These are phyloP conservation scores for Aspergillus funiculosus DNA, from an alignment of 495 filamentous ascomycete genomes.

Conservation along the genomic window DNA sequence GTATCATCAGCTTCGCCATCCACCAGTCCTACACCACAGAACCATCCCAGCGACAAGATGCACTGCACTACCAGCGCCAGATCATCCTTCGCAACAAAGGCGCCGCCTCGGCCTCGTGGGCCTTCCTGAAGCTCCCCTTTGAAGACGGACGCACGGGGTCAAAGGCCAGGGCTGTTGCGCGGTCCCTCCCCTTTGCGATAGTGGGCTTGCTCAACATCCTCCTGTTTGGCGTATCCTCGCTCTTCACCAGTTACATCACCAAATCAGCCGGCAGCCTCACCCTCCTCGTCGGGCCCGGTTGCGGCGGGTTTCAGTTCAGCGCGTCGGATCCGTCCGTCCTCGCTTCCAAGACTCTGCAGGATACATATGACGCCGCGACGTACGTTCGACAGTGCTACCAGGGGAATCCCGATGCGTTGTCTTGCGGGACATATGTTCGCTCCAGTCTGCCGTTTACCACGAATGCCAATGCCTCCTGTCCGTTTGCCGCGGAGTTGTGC, in stretches of 20 bases:
- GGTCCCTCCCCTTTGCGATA: too few relatives aligned
- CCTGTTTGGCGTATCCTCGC: too few relatives aligned
- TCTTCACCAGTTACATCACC: not conserved
- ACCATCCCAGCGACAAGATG: slow-evolving; percentile 1
- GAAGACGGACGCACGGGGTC: not conserved
- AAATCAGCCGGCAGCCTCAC: not conserved
- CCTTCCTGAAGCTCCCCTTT: not conserved
- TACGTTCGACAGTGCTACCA: slow-evolving; percentile 9
- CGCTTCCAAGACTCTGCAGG: not conserved
- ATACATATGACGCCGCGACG: not conserved
- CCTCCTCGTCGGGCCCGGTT: too few relatives aligned
- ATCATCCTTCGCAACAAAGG: slow-evolving; percentile 3
- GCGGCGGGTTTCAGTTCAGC: not conserved
- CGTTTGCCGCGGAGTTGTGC: slow-evolving; percentile 7
- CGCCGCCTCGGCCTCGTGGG: not conserved
- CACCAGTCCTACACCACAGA: slow-evolving; percentile 27
- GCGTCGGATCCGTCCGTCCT: not conserved
- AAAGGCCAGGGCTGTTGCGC: too few relatives aligned
- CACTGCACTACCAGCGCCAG: not conserved
- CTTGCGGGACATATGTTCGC: slow-evolving; percentile 2
- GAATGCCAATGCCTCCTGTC: slow-evolving; percentile 10
- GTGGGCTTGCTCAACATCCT: too few relatives aligned
- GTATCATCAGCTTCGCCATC: slow-evolving; percentile 32
- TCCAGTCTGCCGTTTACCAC: slow-evolving; percentile 2
- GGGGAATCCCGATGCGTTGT: not conserved